These are phyloP conservation scores for Monascus purpureus DNA, from an alignment of 495 filamentous ascomycete species.

Conservation along the genomic window DNA sequence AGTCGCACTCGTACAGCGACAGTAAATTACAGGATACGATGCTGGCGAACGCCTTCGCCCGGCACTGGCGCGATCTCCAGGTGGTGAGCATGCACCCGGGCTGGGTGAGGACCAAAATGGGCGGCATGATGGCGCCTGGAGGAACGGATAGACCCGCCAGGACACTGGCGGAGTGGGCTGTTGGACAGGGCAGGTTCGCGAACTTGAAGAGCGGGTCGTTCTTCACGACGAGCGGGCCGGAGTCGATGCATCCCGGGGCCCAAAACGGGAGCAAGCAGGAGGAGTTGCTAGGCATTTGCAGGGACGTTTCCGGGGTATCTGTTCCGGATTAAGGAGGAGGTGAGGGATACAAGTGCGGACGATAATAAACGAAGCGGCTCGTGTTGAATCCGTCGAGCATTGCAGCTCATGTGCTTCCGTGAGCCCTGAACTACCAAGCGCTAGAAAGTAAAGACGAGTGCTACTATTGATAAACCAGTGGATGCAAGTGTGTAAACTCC, in stretches of 20 bases:
- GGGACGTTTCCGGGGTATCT: conserved; percentile 15
- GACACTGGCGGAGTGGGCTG: conserved; percentile 30
- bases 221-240: conserved; percentile 12
- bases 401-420: too few relatives aligned
- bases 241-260: conserved; percentile 13
- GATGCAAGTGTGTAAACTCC: too few relatives aligned
- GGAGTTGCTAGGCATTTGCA: conserved; percentile 16
- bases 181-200: conserved; percentile 18
- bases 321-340: conserved; percentile 6
- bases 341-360: too few relatives aligned
- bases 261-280: conserved; percentile 19
- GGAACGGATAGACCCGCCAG: conserved; percentile 30
- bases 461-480: too few relatives aligned
- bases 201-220: conserved; percentile 13
- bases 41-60: conserved; percentile 38
- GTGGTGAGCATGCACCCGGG: conserved; percentile 43
- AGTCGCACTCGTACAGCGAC: conserved; percentile 28
- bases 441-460: too few relatives aligned
- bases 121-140: conserved; percentile 33
- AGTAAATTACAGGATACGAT: conserved; percentile 41
- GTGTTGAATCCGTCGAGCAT: too few relatives aligned
- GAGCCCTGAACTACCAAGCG: too few relatives aligned
- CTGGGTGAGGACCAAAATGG: conserved; percentile 52
- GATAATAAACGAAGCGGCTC: too few relatives aligned
- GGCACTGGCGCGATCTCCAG: conserved; percentile 32